Evolutionary conservation across 306 rosid species (phyloP), one percentile per base, ranked within the genome.

Genomic region (Cicer yamashitae): DNA sequence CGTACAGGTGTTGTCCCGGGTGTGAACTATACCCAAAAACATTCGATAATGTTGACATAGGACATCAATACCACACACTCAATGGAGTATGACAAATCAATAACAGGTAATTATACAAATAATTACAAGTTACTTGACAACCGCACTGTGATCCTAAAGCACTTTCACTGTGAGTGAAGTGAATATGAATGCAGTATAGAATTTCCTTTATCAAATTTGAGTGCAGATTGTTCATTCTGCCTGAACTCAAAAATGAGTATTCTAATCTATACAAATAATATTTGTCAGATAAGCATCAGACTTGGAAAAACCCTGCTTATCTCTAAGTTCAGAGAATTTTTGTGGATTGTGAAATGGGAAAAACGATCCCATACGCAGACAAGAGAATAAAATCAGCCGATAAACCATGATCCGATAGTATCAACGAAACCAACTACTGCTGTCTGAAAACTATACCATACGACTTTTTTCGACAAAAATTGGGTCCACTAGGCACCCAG

Each of bases 281-380:
- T 30, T 60, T 73, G 57, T 87, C 62, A 76, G 96, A 89, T 82
- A 86, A 89, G 94, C 97, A 80, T 84, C 65, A 56, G 20, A 20
- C 54, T 40, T 41, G 34, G 46, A 39, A 77, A 81, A 50, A 52
- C 54, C 78, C 34, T 69, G 97, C 92, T 86, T 82, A 86, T 86
- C 91, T 84, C 79, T 62, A 40, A 71, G 53, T 73, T 77, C 66
- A 67, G 68, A 58, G 64, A 52, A 41, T 79, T 63, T 77, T 25
- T 25, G 59, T 69, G 50, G 72, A 74, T 52, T 48, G 67, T 44
- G 34, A 81, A 77, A 71, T 67, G 76, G 82, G 56, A 77, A 20
- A 58, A 69, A 59, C 68, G 18, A 38, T 71, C 74, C 84, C 60
- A 8, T 52, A 43, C 11, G 53, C 25, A 67, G 44, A 59, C 22